A percentile compares a stretch with the other conserved stretches of the same genome.
Conservation (phyloP, 2,329 filamentous ascomycete genomes). For the Chrysoporthe cubensis region DNA sequence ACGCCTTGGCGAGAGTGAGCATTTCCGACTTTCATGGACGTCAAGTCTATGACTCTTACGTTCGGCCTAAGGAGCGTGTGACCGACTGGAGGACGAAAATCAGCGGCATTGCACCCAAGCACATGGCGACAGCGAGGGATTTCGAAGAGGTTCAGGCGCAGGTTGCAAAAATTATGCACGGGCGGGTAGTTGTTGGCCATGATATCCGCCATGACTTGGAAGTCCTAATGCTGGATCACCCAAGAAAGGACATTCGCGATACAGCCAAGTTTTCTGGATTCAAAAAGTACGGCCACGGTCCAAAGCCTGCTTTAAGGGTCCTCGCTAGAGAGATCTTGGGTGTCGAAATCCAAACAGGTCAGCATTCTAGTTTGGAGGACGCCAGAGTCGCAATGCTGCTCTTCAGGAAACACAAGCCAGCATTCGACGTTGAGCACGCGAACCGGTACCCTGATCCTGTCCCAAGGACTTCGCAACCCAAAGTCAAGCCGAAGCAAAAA, state of each 20-base stretch:
- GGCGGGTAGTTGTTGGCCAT: constrained; percentile 79
- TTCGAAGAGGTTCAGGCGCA: constrained; percentile 79
- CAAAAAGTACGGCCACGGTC: constrained; percentile 67
- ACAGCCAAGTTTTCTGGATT: constrained; percentile 80
- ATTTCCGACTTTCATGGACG: constrained; percentile 92
- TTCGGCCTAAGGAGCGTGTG: constrained; percentile 75
- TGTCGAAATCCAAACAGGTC: constrained; percentile 65
- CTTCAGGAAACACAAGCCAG: constrained; percentile 80
- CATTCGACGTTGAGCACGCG: constrained; percentile 80
- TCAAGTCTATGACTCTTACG: constrained; percentile 93
- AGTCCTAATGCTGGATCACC: constrained; percentile 78
- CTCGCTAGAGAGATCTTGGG: constrained; percentile 61
- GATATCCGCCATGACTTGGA: constrained; percentile 79
- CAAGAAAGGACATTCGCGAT: constrained; percentile 78
- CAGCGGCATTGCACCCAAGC: constrained; percentile 76
- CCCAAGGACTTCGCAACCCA: constrained; percentile 31
- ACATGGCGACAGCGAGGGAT: constrained; percentile 69
- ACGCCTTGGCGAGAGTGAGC: constrained; percentile 82
- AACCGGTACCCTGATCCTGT: constrained; percentile 60
- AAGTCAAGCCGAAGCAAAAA: constrained; percentile 43
- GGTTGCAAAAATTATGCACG: constrained; percentile 70
- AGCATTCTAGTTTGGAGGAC: constrained; percentile 74
- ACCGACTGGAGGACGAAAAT: constrained; percentile 90
- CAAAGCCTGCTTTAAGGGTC: constrained; percentile 68
- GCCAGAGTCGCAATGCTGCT: constrained; percentile 88